phyloP scores from a whole-genome alignment of 345 rosid species.

The Brassica nigra region DNA sequence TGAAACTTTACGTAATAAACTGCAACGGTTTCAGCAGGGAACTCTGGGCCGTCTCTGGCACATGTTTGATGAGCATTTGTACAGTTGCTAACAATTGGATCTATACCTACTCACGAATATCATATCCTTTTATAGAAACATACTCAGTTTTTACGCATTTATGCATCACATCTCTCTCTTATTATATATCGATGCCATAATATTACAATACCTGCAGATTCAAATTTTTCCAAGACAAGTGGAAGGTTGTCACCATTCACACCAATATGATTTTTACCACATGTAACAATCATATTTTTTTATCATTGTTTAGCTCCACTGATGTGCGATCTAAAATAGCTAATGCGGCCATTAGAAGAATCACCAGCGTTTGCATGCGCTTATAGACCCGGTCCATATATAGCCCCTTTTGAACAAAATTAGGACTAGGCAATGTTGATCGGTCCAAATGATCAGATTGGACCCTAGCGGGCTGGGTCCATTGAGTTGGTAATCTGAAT shows the following conservation, averaged over 20 bases:
- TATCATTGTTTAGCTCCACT: constrained; percentile 48
- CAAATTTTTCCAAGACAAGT: constrained; percentile 55
- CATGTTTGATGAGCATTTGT: constrained; percentile 74
- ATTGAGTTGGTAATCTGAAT: neutral
- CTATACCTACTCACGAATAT: constrained; percentile 50
- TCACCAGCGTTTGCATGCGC: constrained; percentile 26
- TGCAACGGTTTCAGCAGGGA: constrained; percentile 70
- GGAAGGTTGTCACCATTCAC: constrained; percentile 49
- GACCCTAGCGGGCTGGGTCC: neutral
- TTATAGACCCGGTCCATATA: constrained; percentile 13
- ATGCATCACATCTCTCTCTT: neutral
- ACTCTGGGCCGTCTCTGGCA: constrained; percentile 50
- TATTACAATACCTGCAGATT: constrained; percentile 44
- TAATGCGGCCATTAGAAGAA: constrained; percentile 37
- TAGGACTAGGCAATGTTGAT: neutral
- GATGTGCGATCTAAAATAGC: constrained; percentile 42
- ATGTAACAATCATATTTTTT: constrained; percentile 49
- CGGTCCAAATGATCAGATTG: neutral
- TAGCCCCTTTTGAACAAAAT: constrained; percentile 1
- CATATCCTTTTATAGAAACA: constrained; percentile 46
- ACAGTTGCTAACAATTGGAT: constrained; percentile 68
- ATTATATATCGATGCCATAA: neutral
- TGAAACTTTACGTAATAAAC: constrained; percentile 56
- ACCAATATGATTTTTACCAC: constrained; percentile 47
- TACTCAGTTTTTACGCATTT: neutral